A percentile compares a stretch with the other conserved stretches of the same genome.
phyloP scores from a whole-genome alignment of 805 yeast species.

The Yamadazyma philogaea region DNA sequence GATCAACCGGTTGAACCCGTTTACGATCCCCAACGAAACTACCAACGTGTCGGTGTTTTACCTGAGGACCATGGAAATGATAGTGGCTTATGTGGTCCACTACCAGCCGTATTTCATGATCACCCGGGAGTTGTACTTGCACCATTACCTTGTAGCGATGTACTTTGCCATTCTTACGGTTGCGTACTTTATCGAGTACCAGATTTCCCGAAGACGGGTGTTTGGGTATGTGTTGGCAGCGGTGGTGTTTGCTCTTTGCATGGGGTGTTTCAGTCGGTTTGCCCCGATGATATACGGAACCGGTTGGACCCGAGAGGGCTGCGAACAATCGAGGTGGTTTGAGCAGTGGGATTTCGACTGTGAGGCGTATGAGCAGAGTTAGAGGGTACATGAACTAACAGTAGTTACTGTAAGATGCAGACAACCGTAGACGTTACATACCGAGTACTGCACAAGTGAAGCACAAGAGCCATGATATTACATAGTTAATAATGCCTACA shows the following conservation, averaged over 20 bases:
- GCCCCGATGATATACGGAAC: conserved; percentile 48
- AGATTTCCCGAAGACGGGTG: conserved; percentile 23
- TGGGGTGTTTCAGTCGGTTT: conserved; percentile 25
- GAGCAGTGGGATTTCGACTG: conserved; percentile 47
- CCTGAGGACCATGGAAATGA: conserved; percentile 30
- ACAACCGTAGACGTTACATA: too few species aligned
- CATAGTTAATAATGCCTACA: too few species aligned
- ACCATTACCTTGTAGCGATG: conserved; percentile 49
- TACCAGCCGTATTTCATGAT: conserved; percentile 52
- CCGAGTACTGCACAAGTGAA: too few species aligned
- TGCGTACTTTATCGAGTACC: conserved; percentile 45
- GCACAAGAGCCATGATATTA: too few species aligned
- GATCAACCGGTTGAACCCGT: conserved; percentile 32
- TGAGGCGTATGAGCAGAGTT: conserved; percentile 18
- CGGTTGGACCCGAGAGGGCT: conserved; percentile 42
- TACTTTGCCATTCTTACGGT: conserved; percentile 46
- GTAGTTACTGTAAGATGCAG: too few species aligned
- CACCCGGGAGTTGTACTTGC: conserved; percentile 39
- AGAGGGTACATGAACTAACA: too few species aligned
- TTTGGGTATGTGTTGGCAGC: conserved; percentile 26
- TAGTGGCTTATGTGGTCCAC: conserved; percentile 58
- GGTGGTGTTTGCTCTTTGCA: conserved; percentile 16
- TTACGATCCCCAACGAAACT: conserved; percentile 16
- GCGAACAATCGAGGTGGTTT: conserved; percentile 35
- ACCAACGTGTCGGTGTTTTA: conserved; percentile 16